Evolutionary conservation across 2,329 filamentous ascomycete genomes (phyloP).

Genomic region (Aspergillus clavatus): DNA sequence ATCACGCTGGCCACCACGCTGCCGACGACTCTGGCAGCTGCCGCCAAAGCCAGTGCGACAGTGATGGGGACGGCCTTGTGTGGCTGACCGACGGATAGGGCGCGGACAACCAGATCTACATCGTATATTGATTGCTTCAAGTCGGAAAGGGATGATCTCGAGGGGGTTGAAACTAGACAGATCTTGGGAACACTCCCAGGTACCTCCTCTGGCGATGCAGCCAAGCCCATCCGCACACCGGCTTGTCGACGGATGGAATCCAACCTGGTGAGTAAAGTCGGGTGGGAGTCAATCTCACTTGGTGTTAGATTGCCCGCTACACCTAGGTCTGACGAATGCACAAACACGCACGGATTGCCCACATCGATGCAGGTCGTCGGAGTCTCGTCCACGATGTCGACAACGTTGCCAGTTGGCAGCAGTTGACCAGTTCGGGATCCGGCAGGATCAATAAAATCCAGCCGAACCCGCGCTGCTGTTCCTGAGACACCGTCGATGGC

Average conservation of each 20-base stretch:
- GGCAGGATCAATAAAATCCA: constrained; percentile 59
- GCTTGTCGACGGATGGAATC: constrained; percentile 55
- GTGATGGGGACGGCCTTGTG: constrained; percentile 56
- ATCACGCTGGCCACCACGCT: constrained; percentile 36
- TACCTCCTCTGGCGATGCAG: constrained; percentile 39
- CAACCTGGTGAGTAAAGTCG: constrained; percentile 44
- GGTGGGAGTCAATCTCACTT: constrained; percentile 48
- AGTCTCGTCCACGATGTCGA: constrained; percentile 50
- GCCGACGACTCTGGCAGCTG: constrained; percentile 45
- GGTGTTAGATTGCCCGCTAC: constrained; percentile 45
- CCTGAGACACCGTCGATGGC: constrained; percentile 62
- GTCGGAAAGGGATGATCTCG: constrained; percentile 1
- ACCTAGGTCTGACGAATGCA: constrained; percentile 51
- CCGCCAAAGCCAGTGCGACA: constrained; percentile 48
- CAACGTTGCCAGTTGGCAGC: constrained; percentile 55
- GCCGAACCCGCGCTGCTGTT: constrained; percentile 51
- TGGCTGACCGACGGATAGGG: constrained; percentile 53
- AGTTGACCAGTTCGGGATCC: constrained; percentile 60
- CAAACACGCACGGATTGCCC: constrained; percentile 60
- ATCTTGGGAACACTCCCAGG: constrained; percentile 60
- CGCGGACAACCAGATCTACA: constrained; percentile 43
- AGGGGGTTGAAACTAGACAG: constrained; percentile 46
- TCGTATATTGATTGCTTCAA: constrained; percentile 30
- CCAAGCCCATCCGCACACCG: constrained; percentile 58
- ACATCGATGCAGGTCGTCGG: constrained; percentile 58